A percentile compares a stretch with the other conserved stretches of the same genome.
phyloP scores from a whole-genome alignment of 805 yeast genomes.

The Cyberlindnera nakhonratchasimensis region DNA sequence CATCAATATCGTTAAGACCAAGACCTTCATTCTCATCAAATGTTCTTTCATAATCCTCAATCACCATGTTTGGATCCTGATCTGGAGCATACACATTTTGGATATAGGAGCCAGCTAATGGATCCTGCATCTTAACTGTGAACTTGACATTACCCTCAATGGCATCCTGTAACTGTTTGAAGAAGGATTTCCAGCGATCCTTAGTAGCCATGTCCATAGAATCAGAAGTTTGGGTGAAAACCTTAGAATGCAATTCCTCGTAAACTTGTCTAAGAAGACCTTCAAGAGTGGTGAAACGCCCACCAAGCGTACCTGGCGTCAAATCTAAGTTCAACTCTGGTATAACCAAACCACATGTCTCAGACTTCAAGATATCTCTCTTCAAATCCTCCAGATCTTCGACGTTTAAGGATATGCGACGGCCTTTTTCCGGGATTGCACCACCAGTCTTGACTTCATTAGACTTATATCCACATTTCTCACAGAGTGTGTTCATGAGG shows the following conservation, averaged over 20 bases:
- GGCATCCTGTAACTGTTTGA: conserved; percentile 71
- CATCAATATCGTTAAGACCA: conserved; percentile 58
- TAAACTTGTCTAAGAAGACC: conserved; percentile 86
- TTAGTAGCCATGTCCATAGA: conserved; percentile 81
- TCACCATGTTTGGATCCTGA: conserved; percentile 90
- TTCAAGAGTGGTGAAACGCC: conserved; percentile 95
- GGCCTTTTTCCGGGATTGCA: conserved; percentile 84
- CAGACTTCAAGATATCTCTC: conserved; percentile 91
- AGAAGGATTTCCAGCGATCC: conserved; percentile 79
- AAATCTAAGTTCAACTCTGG: conserved; percentile 91
- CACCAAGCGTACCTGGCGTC: conserved; percentile 96
- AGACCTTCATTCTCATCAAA: conserved; percentile 85
- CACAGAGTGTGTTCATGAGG: conserved; percentile 93
- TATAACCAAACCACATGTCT: conserved; percentile 79
- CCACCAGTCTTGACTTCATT: conserved; percentile 99
- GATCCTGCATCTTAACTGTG: conserved; percentile 89
- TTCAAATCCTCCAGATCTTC: conserved; percentile 88
- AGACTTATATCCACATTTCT: conserved; percentile 89
- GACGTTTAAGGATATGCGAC: conserved; percentile 63
- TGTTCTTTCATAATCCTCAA: conserved; percentile 89
- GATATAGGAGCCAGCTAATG: conserved; percentile 90
- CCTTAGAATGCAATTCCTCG: conserved; percentile 84
- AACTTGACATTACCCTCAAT: conserved; percentile 76
- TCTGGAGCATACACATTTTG: conserved; percentile 99
- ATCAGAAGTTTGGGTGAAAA: conserved; percentile 82